phyloP scores from a whole-genome alignment of 768 basidiomycete species.

The Phanerochaete carnosa region DNA sequence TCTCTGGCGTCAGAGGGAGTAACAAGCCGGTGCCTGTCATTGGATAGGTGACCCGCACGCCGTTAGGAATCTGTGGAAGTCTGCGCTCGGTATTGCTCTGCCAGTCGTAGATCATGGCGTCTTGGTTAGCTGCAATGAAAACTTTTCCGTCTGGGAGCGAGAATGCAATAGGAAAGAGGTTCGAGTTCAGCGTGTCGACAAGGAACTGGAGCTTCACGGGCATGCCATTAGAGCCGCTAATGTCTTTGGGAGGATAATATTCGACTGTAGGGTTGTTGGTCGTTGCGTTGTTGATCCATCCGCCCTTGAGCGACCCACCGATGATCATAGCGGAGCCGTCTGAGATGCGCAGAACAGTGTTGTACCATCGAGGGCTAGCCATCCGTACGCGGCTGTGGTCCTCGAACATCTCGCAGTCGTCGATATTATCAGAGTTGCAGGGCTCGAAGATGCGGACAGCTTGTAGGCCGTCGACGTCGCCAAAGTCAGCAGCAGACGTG shows the following conservation, averaged over 20 bases:
- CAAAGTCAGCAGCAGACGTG: slow-evolving; percentile 71
- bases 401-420: slow-evolving; percentile 62
- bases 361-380: slow-evolving; percentile 82
- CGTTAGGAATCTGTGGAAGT: slow-evolving; percentile 71
- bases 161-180: slow-evolving; percentile 78
- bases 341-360: slow-evolving; percentile 60
- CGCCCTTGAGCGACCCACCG: slow-evolving; percentile 77
- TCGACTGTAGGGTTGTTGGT: slow-evolving; percentile 81
- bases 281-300: slow-evolving; percentile 83
- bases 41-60: slow-evolving; percentile 78
- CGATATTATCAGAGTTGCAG: slow-evolving; percentile 46
- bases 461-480: slow-evolving; percentile 71
- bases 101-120: slow-evolving; percentile 83
- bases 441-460: slow-evolving; percentile 70
- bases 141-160: slow-evolving; percentile 64
- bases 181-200: slow-evolving; percentile 71
- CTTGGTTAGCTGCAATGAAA: slow-evolving; percentile 75
- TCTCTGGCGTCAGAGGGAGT: slow-evolving; percentile 63
- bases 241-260: slow-evolving; percentile 78
- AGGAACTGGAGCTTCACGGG: slow-evolving; percentile 65
- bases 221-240: slow-evolving; percentile 63
- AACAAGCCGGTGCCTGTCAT: slow-evolving; percentile 76
- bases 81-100: slow-evolving; percentile 52
- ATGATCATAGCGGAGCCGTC: slow-evolving; percentile 86
- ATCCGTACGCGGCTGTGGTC: slow-evolving; percentile 60